Base-by-base conservation (phyloP, 139 green algal genomes). In the Chlamydomonas sp. region DNA sequence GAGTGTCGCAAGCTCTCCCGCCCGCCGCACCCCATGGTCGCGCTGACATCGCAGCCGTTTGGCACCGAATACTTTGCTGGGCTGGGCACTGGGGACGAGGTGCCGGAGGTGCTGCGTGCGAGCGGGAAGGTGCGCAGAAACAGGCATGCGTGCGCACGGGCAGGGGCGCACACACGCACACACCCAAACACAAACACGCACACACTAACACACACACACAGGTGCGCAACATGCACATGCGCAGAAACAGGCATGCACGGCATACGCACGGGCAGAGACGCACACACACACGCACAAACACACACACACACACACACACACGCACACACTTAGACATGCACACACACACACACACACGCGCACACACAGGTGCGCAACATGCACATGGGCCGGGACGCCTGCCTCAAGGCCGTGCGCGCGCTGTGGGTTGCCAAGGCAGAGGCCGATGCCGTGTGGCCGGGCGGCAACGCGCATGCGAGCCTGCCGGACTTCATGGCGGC, bases 61-160 rank as follows among this genome's bases (percentile, higher is more conserved):
- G 31, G 33, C 33, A 30, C 33, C 29, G 59, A 66, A 43, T 22
- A 24, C 10, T 66, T 66, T 43, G 16, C 29, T 26, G 59, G 59
- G 5, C 33, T 66, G 59, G 59, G 59, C 33, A 26, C 33, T 6
- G 20, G 10, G 5, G 59, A 66, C 4, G 59, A 66, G 5, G 29
- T 66, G 5, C 59, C 59, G 33, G 20, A 8, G 20, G 59, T 66
- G 59, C 59, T 66, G 5, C 59, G 59, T 39, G 59, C 39, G 20
- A 33, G 59, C 5, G 5, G 26, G 33, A 66, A 48, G 5, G 4
- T 10, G 31, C 16, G 13, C 59, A 66, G 29, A 5, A 20, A 5
- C n/a, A 5, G 39, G 33, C 4, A 39, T 39, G 33, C 29, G 33
- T 39, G 31, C 59, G 24, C 8, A 36, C 24, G 30, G 54, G 34